Evolutionary conservation across 2,329 filamentous ascomycete species (phyloP).

Genomic region (Colletotrichum higginsianum): DNA sequence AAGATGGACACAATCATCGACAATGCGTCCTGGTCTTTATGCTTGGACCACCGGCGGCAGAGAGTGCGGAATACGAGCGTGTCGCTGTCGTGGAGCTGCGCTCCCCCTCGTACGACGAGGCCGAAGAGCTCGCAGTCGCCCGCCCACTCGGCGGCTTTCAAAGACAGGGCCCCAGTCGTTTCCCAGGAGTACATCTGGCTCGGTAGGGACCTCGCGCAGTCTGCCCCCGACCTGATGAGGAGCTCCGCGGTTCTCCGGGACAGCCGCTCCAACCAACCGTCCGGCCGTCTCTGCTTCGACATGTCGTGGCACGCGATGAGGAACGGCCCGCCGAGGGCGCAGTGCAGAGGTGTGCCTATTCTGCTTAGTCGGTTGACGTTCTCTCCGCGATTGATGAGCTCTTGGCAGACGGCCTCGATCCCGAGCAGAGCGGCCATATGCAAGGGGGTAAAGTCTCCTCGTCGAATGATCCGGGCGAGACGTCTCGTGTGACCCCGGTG

Average conservation of each 20-base stretch:
- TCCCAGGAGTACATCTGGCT: constrained; percentile 6
- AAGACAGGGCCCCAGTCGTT: constrained; percentile 3
- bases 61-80: background rate
- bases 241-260: background rate
- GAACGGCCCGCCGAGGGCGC: constrained; percentile 13
- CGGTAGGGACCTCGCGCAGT: constrained; percentile 9
- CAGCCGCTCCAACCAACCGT: background rate
- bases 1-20: background rate
- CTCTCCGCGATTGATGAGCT: background rate
- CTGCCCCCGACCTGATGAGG: constrained; percentile 7
- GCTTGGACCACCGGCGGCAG: constrained; percentile 10
- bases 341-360: constrained; percentile 27
- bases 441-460: constrained; percentile 22
- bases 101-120: background rate
- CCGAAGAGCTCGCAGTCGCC: constrained; percentile 5
- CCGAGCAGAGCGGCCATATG: constrained; percentile 26
- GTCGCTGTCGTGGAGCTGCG: constrained; percentile 11
- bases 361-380: constrained; percentile 7
- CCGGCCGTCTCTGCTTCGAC: background rate
- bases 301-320: constrained; percentile 10
- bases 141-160: constrained; percentile 20
- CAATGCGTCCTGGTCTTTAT: background rate
- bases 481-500: constrained; percentile 7
- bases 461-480: constrained; percentile 7
- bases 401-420: background rate